A percentile compares a stretch with the other conserved stretches of the same genome.
phyloP scores from a whole-genome alignment of 106 monocot genomes.

The Apostasia shenzhenica region DNA sequence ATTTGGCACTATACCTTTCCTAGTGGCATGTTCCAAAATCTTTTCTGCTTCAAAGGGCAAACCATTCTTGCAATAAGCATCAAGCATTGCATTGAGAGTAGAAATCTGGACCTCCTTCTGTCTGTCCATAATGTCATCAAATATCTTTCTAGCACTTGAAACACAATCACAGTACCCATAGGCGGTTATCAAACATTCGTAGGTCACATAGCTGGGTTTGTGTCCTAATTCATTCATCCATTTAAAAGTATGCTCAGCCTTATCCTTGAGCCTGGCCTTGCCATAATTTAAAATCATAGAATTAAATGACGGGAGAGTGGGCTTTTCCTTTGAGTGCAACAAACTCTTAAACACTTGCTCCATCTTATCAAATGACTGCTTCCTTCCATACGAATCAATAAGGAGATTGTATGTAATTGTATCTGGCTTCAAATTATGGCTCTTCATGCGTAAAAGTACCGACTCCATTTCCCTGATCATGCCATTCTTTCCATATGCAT shows the following conservation, averaged over 20 bases:
- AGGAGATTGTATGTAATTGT: constrained; percentile 84
- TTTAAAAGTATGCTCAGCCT: constrained; percentile 53
- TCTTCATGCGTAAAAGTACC: constrained; percentile 75
- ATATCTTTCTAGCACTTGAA: constrained; percentile 60
- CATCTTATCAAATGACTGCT: constrained; percentile 91
- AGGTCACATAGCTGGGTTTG: constrained; percentile 73
- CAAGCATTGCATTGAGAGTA: constrained; percentile 89
- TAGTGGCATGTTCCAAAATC: constrained; percentile 40
- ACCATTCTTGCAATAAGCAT: constrained; percentile 77
- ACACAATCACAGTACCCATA: constrained; percentile 90
- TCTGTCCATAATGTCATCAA: constrained; percentile 58
- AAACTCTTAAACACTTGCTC: constrained; percentile 92
- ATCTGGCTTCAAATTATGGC: constrained; percentile 60
- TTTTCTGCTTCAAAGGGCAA: constrained; percentile 62
- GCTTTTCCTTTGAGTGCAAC: constrained; percentile 71
- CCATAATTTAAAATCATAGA: constrained; percentile 94
- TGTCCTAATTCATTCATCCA: constrained; percentile 64
- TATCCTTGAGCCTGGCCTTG: constrained; percentile 69
- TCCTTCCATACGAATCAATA: constrained; percentile 82
- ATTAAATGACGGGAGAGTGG: constrained; percentile 79
- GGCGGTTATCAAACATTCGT: constrained; percentile 70
- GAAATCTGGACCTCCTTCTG: constrained; percentile 47
- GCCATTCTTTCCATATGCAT: constrained; percentile 92
- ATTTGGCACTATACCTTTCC: constrained; percentile 42
- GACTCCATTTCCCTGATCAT: constrained; percentile 85